Conservation (phyloP, 192 early-diverging fungal genomes). For the Haplosporangium gracile region DNA sequence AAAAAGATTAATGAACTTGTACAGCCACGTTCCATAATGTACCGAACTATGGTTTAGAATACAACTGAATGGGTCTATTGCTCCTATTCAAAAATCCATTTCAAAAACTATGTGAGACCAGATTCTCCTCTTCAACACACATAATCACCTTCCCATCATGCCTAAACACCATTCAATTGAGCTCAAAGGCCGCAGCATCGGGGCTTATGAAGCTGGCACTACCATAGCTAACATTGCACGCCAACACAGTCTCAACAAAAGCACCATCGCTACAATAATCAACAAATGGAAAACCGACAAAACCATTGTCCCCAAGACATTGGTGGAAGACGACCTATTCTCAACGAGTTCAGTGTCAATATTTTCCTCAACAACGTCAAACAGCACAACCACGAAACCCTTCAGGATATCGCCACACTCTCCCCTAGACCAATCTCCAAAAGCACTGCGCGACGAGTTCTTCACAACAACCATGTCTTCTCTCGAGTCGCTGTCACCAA, state of each 20-base stretch:
- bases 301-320: conserved; percentile 5
- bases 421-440: not conserved
- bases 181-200: not conserved
- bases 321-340: conserved; percentile 6
- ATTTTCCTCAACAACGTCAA: not conserved
- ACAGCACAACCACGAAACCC: not conserved
- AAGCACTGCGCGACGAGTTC: not conserved
- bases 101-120: not conserved
- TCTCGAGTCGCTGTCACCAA: not conserved
- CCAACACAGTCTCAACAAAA: not conserved
- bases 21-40: too few species aligned
- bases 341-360: not conserved
- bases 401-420: conserved; percentile 5
- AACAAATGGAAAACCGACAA: conserved; percentile 6
- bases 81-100: too few species aligned
- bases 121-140: not conserved
- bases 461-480: not conserved
- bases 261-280: not conserved
- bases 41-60: too few species aligned
- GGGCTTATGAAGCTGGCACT: not conserved
- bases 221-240: not conserved
- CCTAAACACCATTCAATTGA: not conserved
- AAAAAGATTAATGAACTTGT: too few species aligned
- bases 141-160: not conserved
- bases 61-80: too few species aligned